Conservation (phyloP, 2,329 filamentous ascomycete species). For the Lachnellula hyalina region DNA sequence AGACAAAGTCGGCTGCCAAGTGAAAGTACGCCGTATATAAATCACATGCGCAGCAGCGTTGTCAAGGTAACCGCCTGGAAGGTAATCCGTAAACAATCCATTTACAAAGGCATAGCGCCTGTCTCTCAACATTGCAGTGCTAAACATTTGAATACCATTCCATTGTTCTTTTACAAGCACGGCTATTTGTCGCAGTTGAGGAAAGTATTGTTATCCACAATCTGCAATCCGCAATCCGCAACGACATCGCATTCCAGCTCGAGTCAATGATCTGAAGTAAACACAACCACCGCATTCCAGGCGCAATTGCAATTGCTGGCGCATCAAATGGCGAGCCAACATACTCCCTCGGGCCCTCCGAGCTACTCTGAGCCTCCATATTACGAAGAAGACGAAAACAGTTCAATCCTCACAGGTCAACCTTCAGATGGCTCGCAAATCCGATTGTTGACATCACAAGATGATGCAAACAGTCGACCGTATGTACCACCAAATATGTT, state of each 20-base stretch:
- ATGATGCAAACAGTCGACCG: conserved; percentile 48
- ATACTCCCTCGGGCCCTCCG: conserved; percentile 47
- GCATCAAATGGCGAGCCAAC: conserved; percentile 35
- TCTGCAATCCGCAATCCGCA: not conserved
- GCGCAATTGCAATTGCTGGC: not conserved
- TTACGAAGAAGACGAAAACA: conserved; percentile 51
- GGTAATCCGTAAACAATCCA: not conserved
- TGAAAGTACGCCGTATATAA: no score
- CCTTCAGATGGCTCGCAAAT: conserved; percentile 46
- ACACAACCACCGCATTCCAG: conserved; percentile 15
- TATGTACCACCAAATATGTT: conserved; percentile 43
- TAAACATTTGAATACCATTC: not conserved
- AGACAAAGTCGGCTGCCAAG: no score
- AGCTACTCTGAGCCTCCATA: conserved; percentile 49
- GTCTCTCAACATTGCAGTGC: not conserved
- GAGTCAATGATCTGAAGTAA: conserved; percentile 14
- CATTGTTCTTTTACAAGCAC: not conserved
- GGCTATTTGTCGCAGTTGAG: not conserved
- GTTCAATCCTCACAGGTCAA: conserved; percentile 39
- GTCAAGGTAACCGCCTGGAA: not conserved
- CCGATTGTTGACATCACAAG: conserved; percentile 57
- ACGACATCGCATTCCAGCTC: not conserved
- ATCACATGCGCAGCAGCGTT: no score
- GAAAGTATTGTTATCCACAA: not conserved
- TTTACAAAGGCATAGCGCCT: not conserved